Evolutionary conservation across 1,284 basidiomycete species (phyloP).

Genomic region (Tilletia walkeri): DNA sequence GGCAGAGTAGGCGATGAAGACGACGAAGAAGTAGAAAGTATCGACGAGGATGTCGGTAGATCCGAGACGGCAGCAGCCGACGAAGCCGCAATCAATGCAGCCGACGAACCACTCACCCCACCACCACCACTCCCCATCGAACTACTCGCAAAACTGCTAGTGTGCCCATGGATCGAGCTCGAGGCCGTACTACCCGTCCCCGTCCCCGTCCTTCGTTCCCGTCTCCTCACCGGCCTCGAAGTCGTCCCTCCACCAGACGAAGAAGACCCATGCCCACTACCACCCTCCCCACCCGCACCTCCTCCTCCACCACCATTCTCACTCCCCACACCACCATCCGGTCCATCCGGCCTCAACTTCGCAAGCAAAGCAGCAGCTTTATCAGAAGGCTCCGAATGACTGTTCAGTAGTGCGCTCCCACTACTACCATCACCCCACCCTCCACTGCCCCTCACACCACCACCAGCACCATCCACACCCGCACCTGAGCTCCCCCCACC

Average conservation of each 20-base stretch:
- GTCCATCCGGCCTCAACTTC: constrained; percentile 6
- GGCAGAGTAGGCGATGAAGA: not conserved
- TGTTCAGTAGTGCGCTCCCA: not conserved
- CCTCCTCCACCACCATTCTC: not conserved
- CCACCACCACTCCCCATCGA: not conserved
- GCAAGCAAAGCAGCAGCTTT: constrained; percentile 8
- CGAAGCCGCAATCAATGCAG: not conserved
- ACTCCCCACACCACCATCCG: not conserved
- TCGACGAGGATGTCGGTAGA: not conserved
- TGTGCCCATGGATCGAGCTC: constrained; percentile 14
- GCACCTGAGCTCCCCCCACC: constrained; percentile 81
- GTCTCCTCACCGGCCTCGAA: not conserved
- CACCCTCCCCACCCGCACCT: not conserved
- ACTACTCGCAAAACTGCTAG: not conserved
- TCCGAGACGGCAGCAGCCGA: not conserved
- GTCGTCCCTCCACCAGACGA: not conserved
- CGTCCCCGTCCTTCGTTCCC: not conserved
- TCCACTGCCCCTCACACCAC: not conserved
- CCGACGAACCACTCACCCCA: not conserved
- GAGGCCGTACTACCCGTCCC: not conserved
- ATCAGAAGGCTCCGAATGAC: not conserved
- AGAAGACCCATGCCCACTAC: not conserved
- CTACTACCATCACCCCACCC: not conserved
- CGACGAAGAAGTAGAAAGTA: not conserved
- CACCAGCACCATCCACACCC: constrained; percentile 58